Conservation (phyloP, 1,139 yeast genomes). For the Hyphopichia pseudoburtonii region DNA sequence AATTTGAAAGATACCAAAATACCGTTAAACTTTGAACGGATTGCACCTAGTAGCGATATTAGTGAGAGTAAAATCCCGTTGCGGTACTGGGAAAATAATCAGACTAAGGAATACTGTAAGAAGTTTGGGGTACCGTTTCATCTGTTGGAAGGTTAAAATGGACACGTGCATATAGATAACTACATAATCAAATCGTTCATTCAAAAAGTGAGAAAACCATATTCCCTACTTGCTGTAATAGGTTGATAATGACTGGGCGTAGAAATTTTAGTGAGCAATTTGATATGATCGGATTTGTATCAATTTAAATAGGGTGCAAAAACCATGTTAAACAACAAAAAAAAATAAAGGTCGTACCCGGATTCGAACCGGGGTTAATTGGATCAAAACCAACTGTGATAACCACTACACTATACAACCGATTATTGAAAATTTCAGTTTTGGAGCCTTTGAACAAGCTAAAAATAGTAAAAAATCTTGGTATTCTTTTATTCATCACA, state of each 20-base stretch:
- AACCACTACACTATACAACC: slow-evolving; percentile 43
- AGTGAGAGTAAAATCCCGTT: slow-evolving; percentile 14
- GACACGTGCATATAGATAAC: too few species aligned
- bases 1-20: slow-evolving; percentile 14
- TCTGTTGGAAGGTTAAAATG: background rate
- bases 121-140: slow-evolving; percentile 18
- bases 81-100: slow-evolving; percentile 38
- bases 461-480: too few species aligned
- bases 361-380: slow-evolving; percentile 94
- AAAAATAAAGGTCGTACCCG: slow-evolving; percentile 79
- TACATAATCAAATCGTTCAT: background rate
- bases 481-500: too few species aligned
- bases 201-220: background rate
- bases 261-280: too few species aligned
- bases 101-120: slow-evolving; percentile 32
- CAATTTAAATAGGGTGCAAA: too few species aligned
- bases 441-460: too few species aligned
- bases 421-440: too few species aligned
- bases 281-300: too few species aligned
- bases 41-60: slow-evolving; percentile 29
- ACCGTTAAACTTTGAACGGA: slow-evolving; percentile 25
- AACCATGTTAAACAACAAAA: too few species aligned
- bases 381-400: slow-evolving; percentile 62
- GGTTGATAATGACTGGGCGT: too few species aligned
- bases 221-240: too few species aligned